phyloP scores from a whole-genome alignment of 495 filamentous ascomycete genomes.

The Clohesyomyces aquaticus region DNA sequence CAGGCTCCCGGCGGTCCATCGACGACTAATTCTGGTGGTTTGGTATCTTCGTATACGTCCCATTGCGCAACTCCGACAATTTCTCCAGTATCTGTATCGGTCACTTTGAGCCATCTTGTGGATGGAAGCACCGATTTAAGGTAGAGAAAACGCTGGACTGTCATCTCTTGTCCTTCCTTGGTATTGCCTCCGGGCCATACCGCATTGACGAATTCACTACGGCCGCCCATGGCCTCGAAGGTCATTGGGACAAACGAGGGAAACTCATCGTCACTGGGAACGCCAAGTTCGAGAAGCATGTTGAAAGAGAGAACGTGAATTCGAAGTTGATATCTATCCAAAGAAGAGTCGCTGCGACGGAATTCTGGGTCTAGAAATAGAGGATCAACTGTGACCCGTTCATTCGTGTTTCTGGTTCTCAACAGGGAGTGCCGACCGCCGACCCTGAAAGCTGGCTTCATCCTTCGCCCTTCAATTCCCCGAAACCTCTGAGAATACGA shows the following conservation, averaged over 20 bases:
- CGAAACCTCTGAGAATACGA: too few relatives aligned
- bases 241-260: not conserved
- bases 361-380: too few relatives aligned
- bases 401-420: too few relatives aligned
- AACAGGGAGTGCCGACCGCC: too few relatives aligned
- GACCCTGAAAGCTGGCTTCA: too few relatives aligned
- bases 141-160: not conserved
- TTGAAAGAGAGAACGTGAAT: not conserved
- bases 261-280: not conserved
- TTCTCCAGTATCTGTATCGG: slow-evolving; percentile 8
- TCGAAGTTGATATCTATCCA: not conserved
- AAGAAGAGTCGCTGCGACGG: too few relatives aligned
- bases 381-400: too few relatives aligned
- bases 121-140: not conserved
- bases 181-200: not conserved
- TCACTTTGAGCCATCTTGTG: slow-evolving; percentile 2
- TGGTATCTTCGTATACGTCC: slow-evolving; percentile 1
- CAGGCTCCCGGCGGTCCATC: slow-evolving; percentile 23
- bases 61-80: slow-evolving; percentile 13
- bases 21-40: slow-evolving; percentile 4
- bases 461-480: too few relatives aligned
- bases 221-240: slow-evolving; percentile 2
- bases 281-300: not conserved
- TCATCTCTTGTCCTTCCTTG: not conserved
- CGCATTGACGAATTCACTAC: not conserved